These are phyloP conservation scores for Penicillium sp. DNA, from an alignment of 2,329 filamentous ascomycete genomes.

Conservation along the genomic window DNA sequence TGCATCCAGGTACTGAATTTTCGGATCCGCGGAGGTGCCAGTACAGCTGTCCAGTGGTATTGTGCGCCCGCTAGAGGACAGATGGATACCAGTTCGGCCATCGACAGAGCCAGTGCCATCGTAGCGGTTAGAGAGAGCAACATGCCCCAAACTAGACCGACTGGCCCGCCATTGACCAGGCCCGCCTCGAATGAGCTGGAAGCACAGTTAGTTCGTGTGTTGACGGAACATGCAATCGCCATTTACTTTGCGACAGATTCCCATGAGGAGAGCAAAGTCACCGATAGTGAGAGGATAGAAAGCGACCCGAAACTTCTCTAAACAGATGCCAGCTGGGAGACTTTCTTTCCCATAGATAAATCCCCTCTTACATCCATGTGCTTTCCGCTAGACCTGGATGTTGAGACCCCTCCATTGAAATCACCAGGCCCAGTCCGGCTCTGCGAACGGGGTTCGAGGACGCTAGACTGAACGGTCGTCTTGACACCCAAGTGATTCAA, in stretches of 20 bases:
- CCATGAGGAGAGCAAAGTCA: conserved; percentile 16
- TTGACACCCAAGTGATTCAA: conserved; percentile 6
- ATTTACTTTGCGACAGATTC: conserved; percentile 14
- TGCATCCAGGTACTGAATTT: conserved; percentile 33
- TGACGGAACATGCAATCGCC: not conserved
- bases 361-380: conserved; percentile 9
- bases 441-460: conserved; percentile 1
- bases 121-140: conserved; percentile 25
- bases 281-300: conserved; percentile 12
- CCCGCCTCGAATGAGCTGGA: conserved; percentile 16
- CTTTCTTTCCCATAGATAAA: not conserved
- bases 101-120: conserved; percentile 25
- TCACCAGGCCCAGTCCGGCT: conserved; percentile 4
- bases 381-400: conserved; percentile 14
- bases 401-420: conserved; percentile 10
- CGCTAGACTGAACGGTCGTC: conserved; percentile 1
- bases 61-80: conserved; percentile 42
- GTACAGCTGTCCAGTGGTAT: conserved; percentile 42
- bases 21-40: conserved; percentile 28
- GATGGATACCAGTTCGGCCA: conserved; percentile 42
- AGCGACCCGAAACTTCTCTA: conserved; percentile 16
- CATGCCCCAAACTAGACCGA: conserved; percentile 25
- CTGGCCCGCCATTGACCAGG: conserved; percentile 23
- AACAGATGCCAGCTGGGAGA: not conserved
- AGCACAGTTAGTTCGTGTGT: not conserved